Base-by-base conservation (phyloP, 495 filamentous ascomycete species). In the Aeminium ludgeri region DNA sequence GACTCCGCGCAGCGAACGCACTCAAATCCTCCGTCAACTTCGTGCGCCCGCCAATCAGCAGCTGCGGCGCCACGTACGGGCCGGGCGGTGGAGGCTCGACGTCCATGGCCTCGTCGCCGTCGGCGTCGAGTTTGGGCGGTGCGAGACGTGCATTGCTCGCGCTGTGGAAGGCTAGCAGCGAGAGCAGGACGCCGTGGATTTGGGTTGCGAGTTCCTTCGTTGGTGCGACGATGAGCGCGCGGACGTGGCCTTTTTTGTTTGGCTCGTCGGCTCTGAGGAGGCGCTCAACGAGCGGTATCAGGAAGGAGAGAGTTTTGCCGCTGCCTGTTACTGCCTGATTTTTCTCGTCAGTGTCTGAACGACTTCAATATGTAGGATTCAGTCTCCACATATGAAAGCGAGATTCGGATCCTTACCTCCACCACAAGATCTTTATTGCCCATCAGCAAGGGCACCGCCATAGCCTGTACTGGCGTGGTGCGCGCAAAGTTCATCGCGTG, bases 391-490 rank as follows among this genome's bases (percentile, higher is more conserved):
- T n/a, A n/a, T n/a, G n/a, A n/a, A n/a, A n/a, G n/a, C n/a, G n/a
- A n/a, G n/a, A n/a, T n/a, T n/a, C n/a, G n/a, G 12, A 41, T 43
- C 34, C 36, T 12, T 28, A 70, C 69, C 58, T 94, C 86, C 20
- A 95, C 87, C 2, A 96, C 87, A 0, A 96, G 86, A 62, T 96
- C 89, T 52, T 95, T 95, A 59, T 96, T 83, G 6, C 76, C 78
- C 61, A 83, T 75, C 58, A 95, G 92, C 12, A 94, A 69, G 10
- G 87, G 86, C 48, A 96, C 83, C 12, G 80, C 78, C n/a, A 81
- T 86, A 17, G 86, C 82, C 58, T 97, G 89, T 12, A 95, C 89
- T 1, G 89, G 89, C 2, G 89, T 97, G 64, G 87, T 91, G 50
- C 76, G 74, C 34, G 66, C 66, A 58, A 94, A 94, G 34, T 85